Conservation (phyloP, 2,329 filamentous ascomycete species). For the Akanthomyces dipterigenus region DNA sequence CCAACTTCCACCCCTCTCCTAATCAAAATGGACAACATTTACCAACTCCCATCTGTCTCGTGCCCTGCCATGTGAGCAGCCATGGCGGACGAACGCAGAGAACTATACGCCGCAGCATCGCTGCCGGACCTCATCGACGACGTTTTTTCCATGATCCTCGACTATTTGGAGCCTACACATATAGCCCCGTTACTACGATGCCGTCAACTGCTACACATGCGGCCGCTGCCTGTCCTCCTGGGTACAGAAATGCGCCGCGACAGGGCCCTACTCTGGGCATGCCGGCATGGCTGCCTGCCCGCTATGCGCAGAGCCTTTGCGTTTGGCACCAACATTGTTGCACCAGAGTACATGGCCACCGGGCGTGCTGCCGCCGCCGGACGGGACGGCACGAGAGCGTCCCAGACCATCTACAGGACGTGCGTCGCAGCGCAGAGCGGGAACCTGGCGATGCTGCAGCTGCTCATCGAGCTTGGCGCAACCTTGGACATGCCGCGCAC, state of each 20-base stretch:
- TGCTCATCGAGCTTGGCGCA: too few relatives aligned
- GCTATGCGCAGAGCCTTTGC: background rate
- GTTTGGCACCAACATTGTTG: too few relatives aligned
- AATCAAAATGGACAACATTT: background rate
- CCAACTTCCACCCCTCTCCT: background rate
- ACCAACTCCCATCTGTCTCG: background rate
- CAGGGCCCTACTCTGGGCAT: too few relatives aligned
- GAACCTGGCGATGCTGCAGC: too few relatives aligned
- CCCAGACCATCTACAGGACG: too few relatives aligned
- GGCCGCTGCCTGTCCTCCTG: background rate
- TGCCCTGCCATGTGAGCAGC: background rate
- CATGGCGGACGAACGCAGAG: background rate
- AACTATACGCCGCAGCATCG: background rate
- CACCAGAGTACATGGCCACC: too few relatives aligned
- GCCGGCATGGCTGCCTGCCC: too few relatives aligned
- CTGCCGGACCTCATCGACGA: background rate
- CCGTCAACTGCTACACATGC: background rate
- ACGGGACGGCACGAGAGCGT: too few relatives aligned
- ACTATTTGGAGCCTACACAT: background rate
- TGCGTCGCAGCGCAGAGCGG: too few relatives aligned
- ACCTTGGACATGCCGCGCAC: too few relatives aligned
- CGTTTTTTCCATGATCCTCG: background rate
- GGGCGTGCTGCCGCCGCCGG: too few relatives aligned
- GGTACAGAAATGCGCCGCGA: background rate
- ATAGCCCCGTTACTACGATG: background rate